Evolutionary conservation across 2,329 filamentous ascomycete species (phyloP), one percentile per base, ranked within the genome.

Genomic region (Xylaria polymorpha): DNA sequence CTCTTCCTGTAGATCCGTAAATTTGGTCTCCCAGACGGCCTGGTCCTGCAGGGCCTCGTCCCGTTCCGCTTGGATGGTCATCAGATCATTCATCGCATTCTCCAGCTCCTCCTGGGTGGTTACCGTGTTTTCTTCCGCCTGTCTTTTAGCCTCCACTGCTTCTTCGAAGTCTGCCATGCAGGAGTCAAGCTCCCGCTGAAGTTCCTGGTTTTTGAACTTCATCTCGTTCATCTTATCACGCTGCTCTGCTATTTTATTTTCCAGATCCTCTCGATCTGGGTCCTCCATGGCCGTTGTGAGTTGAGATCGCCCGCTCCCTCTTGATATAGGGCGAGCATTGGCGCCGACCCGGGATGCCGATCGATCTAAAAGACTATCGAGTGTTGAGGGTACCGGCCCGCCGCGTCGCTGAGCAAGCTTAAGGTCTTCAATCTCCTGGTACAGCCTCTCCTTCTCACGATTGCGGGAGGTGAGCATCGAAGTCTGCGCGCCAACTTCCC

Each of bases 381-480:
- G 90, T 1, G 94, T 88, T 0, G 88, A 89, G 0, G 87, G 85
- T 0, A 86, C 85, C 4, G 84, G 77, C 73, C 87, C 92, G 37
- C 88, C 89, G 71, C 93, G 90, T 64, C 94, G 90, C 73, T 94
- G 91, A 1, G 92, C 90, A 75, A 98, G 89, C 81, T 98, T 99
- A 71, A 99, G 85, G 70, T 98, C 94, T 81, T 99, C 96, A 71
- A 98, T 98, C 79, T 99, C 95, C 78, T 97, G 94, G 79, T 98
- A 97, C 9, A 99, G 85, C 5, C 94, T 90, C 78, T 98, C 94
- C 78, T 97, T 97, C 78, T 99, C 96, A 32, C 94, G 92, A 77
- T 98, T 98, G 29, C 96, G 88, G 43, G 96, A 98, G 0, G 95
- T 98, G 41, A 99, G 87, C 94, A 99, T 98, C 0, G 94, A 98